phyloP scores from a whole-genome alignment of 345 rosid species.

The Heritiera fomes region DNA sequence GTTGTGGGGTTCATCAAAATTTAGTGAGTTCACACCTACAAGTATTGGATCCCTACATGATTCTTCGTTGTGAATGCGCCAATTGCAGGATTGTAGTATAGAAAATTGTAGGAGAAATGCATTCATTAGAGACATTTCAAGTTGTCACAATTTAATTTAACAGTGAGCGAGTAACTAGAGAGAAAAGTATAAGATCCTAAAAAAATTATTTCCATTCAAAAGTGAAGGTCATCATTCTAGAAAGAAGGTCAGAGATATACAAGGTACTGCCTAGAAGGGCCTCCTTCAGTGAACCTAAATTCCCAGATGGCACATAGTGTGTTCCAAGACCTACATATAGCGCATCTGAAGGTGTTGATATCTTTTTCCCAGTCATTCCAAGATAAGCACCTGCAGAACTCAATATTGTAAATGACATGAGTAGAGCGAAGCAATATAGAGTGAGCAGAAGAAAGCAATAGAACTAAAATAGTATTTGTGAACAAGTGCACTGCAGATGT shows the following conservation, averaged over 20 bases:
- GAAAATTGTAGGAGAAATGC: not conserved
- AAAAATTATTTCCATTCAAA: not conserved
- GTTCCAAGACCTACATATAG: conserved; percentile 81
- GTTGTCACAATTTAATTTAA: not conserved
- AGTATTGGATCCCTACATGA: no score
- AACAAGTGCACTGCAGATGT: not conserved
- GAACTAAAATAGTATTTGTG: not conserved
- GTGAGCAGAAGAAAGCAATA: conserved; percentile 3
- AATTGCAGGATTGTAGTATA: not conserved
- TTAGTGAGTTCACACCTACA: no score
- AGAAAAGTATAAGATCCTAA: not conserved
- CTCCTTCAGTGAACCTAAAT: conserved; percentile 63
- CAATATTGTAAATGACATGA: not conserved
- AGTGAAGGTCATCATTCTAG: not conserved
- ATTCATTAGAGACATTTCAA: not conserved
- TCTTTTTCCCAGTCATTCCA: conserved; percentile 88
- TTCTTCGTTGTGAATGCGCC: no score
- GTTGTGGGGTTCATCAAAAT: not conserved
- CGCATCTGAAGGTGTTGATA: conserved; percentile 86
- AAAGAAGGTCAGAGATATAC: conserved; percentile 39
- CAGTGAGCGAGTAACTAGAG: not conserved
- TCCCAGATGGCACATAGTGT: conserved; percentile 77
- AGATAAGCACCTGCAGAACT: conserved; percentile 77
- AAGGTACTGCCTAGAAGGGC: conserved; percentile 60
- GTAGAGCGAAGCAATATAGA: not conserved